Conservation (phyloP, 805 yeast genomes). For the Hanseniaspora clermontiae region DNA sequence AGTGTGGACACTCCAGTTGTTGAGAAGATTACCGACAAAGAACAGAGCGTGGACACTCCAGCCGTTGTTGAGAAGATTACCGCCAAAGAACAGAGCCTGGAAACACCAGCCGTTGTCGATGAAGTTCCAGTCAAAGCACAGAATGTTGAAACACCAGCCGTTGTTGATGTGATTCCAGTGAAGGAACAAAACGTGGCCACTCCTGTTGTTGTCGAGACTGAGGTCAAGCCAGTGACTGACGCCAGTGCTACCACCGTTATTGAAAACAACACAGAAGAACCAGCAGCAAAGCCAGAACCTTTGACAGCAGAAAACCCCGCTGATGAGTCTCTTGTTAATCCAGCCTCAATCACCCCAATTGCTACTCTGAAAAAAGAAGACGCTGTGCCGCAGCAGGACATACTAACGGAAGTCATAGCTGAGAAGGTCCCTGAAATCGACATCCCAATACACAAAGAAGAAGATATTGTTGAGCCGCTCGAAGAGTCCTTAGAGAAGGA, state of each 20-base stretch:
- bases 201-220: background rate
- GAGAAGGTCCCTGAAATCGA: slow-evolving; percentile 9
- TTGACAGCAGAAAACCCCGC: no score
- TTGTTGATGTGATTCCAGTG: no score
- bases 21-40: no score
- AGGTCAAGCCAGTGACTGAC: background rate
- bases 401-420: slow-evolving; percentile 18
- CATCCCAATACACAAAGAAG: slow-evolving; percentile 8
- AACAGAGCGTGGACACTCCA: no score
- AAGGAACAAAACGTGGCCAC: no score
- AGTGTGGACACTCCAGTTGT: background rate
- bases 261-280: background rate
- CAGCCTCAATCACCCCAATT: no score
- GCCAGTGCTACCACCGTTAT: background rate
- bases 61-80: no score
- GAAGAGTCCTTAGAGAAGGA: background rate
- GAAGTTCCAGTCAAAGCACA: no score
- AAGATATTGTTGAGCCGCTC: background rate
- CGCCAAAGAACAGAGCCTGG: no score
- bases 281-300: no score
- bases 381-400: slow-evolving; percentile 9
- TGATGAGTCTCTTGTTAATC: background rate
- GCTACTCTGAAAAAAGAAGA: background rate
- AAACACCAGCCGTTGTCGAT: no score
- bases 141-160: no score